Conservation (phyloP, 495 filamentous ascomycete species). For the Margaritispora aquatica region DNA sequence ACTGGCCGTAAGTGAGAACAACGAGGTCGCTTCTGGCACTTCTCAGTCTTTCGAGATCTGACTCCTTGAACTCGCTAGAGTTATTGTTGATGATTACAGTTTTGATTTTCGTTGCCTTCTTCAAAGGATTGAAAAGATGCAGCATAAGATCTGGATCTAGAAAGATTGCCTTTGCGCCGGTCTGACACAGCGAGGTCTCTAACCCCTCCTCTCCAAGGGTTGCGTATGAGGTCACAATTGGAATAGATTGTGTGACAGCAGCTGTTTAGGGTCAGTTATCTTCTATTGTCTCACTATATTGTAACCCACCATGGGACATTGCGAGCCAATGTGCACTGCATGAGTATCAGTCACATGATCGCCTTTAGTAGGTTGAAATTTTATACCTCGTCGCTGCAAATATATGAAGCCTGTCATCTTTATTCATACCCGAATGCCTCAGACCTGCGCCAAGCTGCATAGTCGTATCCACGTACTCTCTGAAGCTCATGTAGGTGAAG, state of each 20-base stretch:
- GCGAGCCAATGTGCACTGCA: conserved; percentile 69
- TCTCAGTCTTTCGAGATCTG: conserved; percentile 71
- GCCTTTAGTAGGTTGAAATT: too few species aligned
- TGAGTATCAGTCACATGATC: background rate
- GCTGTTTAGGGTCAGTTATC: conserved; percentile 15
- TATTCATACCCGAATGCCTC: conserved; percentile 46
- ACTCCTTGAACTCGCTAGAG: conserved; percentile 55
- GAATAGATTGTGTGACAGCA: conserved; percentile 79
- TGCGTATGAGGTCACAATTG: conserved; percentile 95
- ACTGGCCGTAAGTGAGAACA: conserved; percentile 76
- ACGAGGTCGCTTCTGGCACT: conserved; percentile 58
- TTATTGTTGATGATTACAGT: conserved; percentile 79
- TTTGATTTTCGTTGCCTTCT: conserved; percentile 67
- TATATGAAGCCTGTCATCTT: conserved; percentile 48
- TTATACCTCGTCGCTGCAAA: conserved; percentile 56
- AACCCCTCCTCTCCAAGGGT: conserved; percentile 90
- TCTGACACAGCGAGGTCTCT: conserved; percentile 79
- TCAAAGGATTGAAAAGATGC: conserved; percentile 73
- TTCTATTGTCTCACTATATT: background rate
- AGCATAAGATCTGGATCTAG: conserved; percentile 75
- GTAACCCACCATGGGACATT: conserved; percentile 47
- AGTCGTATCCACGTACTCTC: conserved; percentile 48
- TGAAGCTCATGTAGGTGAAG: conserved; percentile 55
- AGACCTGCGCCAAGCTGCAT: conserved; percentile 48
- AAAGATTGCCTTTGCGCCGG: conserved; percentile 83